Evolutionary conservation across 1,139 yeast species (phyloP).

Genomic region (Kodamaea suecica): DNA sequence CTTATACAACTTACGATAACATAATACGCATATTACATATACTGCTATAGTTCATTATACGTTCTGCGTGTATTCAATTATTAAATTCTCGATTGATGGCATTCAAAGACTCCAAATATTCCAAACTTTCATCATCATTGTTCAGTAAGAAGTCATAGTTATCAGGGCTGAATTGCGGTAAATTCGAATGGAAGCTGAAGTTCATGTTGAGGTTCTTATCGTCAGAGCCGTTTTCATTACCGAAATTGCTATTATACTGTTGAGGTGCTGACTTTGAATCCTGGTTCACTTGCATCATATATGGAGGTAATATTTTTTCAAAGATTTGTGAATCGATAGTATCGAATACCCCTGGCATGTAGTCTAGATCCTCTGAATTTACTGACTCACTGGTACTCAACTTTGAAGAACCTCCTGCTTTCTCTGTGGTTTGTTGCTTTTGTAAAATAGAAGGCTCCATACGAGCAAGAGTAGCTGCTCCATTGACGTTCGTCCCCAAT

Average conservation of each 20-base stretch:
- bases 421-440: background rate
- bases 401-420: background rate
- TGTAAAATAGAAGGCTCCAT: background rate
- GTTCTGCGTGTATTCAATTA: too few relatives aligned
- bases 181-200: constrained; percentile 12
- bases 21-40: too few relatives aligned
- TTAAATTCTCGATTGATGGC: constrained; percentile 3
- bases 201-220: constrained; percentile 3
- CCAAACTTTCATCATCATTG: constrained; percentile 14
- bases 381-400: constrained; percentile 6
- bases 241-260: constrained; percentile 3
- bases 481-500: background rate
- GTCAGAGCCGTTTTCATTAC: constrained; percentile 5
- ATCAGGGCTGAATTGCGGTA: constrained; percentile 10
- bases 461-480: background rate
- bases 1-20: too few relatives aligned
- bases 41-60: too few relatives aligned
- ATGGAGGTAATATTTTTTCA: constrained; percentile 81
- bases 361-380: constrained; percentile 22
- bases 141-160: constrained; percentile 20
- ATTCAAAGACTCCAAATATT: constrained; percentile 15
- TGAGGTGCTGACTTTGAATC: background rate
- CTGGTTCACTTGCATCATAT: constrained; percentile 49
- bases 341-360: constrained; percentile 80
- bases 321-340: constrained; percentile 79